Conservation (phyloP, 169 alveolate genomes). For the Theileria annulata region DNA sequence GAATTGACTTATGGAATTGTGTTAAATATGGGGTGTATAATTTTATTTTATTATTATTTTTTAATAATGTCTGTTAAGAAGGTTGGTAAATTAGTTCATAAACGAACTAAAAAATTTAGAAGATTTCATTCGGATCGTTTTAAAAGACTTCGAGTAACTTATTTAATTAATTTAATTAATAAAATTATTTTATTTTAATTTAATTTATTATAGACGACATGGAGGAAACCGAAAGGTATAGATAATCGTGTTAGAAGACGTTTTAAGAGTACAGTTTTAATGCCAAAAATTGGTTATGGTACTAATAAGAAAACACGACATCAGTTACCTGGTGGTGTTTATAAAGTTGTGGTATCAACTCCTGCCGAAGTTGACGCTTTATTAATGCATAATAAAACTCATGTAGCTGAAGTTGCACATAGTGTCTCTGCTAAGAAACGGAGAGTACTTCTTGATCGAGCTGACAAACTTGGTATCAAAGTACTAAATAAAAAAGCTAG, state of each 20-base stretch:
- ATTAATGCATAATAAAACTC: slow-evolving; percentile 93
- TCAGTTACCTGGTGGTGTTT: slow-evolving; percentile 91
- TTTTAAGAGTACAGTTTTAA: slow-evolving; percentile 91
- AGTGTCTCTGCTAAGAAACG: slow-evolving; percentile 90
- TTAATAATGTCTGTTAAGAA: slow-evolving; percentile 77
- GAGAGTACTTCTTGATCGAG: slow-evolving; percentile 90
- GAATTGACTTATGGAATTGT: too few species aligned
- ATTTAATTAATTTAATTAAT: background rate
- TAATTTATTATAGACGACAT: slow-evolving; percentile 74
- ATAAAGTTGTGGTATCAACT: slow-evolving; percentile 88
- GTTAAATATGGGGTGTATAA: too few species aligned
- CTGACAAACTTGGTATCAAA: slow-evolving; percentile 90
- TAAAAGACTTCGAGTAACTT: slow-evolving; percentile 88
- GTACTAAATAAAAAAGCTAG: slow-evolving; percentile 88
- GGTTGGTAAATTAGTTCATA: slow-evolving; percentile 85
- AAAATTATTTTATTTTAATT: background rate
- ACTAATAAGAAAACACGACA: slow-evolving; percentile 91
- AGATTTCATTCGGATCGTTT: slow-evolving; percentile 95
- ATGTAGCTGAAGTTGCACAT: slow-evolving; percentile 92
- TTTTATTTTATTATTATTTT: slow-evolving; percentile 9
- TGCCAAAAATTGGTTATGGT: slow-evolving; percentile 97
- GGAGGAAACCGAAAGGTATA: slow-evolving; percentile 98
- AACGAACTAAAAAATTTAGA: slow-evolving; percentile 90
- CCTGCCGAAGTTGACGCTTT: slow-evolving; percentile 91
- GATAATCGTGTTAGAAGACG: slow-evolving; percentile 95